Base-by-base conservation (phyloP, 192 early-diverging fungal genomes). In the Coemansia sp. region DNA sequence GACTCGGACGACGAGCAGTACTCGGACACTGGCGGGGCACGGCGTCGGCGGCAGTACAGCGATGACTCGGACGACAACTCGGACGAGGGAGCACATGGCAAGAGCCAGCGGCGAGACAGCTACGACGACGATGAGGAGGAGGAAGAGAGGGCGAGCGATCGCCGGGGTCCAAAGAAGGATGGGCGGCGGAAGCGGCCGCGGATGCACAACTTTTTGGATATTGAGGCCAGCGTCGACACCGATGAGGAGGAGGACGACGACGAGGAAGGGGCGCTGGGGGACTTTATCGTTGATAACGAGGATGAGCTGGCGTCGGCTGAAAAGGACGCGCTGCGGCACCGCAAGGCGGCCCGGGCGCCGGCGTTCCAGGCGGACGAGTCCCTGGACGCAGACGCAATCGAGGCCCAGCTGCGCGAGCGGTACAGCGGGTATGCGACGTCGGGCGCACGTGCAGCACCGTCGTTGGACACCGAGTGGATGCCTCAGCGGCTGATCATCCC, bases 401-500 rank as follows among this genome's bases (percentile, higher is more conserved):
- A 92, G 28, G 83, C 78, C 3, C 65, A 74, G 32, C 67, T 88
- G 55, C 79, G 84, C 23, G 77, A 85, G 39, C 73, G 85, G 19
- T 89, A 96, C 61, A 81, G 83, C 50, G 78, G 80, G 44, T 72
- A 82, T 37, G 68, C 60, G 69, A 37, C 54, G 56, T 27, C 58
- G 44, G 14, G 52, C 54, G 39, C 65, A 62, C 47, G 74, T 53
- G 34, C 51, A 3, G 40, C 44, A 64, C 60, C 78, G n/a, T 75
- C 80, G 40, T 72, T 82, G 34, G 80, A 63, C 27, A 26, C 50
- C 1, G 64, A 64, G 6, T 75, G 71, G 65, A 55, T 87, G 31
- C 89, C 90, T 12, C 86, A 88, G 49, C 61, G 80, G 31, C 64
- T 93, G 47, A 79, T 94, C 14, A 76, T 93, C 44, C 90, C 94